Percentiles rank a stretch among this genome's conserved stretches.
These are phyloP conservation scores for Mentha longifolia DNA, from an alignment of 257 asterid species.

Conservation along the genomic window DNA sequence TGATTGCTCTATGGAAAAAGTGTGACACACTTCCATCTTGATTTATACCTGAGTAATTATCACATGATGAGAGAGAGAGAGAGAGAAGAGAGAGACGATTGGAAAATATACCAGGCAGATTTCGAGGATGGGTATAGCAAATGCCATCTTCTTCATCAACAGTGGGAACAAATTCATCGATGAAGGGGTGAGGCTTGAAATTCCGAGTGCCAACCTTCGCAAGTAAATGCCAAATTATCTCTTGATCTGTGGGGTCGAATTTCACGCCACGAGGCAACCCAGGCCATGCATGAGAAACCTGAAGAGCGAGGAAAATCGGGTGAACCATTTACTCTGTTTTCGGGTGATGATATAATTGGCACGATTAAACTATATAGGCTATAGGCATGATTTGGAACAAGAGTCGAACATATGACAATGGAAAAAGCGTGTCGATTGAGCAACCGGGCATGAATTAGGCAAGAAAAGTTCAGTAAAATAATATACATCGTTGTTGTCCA, in stretches of 20 bases:
- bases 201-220: conserved; percentile 64
- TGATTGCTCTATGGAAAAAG: conserved; percentile 92
- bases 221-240: conserved; percentile 81
- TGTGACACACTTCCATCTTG: conserved; percentile 90
- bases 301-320: conserved; percentile 20
- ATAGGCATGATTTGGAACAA: conserved; percentile 3
- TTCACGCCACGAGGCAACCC: conserved; percentile 97
- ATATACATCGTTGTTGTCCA: conserved; percentile 85
- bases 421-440: neutral
- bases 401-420: neutral
- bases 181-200: conserved; percentile 71
- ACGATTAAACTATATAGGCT: neutral
- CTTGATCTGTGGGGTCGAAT: conserved; percentile 94
- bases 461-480: neutral
- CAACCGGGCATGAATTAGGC: conserved; percentile 11
- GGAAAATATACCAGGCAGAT: conserved; percentile 69
- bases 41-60: conserved; percentile 70
- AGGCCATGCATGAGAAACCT: conserved; percentile 92
- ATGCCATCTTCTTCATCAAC: conserved; percentile 90
- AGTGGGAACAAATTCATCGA: conserved; percentile 83
- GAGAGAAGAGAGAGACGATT: conserved; percentile 1
- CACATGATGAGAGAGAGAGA: neutral
- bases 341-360: neutral
- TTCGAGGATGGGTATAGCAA: conserved; percentile 93
- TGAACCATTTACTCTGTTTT: neutral